A percentile compares a stretch with the other conserved stretches of the same genome.
phyloP scores from a whole-genome alignment of 805 yeast species.

The Priceomyces castillae region DNA sequence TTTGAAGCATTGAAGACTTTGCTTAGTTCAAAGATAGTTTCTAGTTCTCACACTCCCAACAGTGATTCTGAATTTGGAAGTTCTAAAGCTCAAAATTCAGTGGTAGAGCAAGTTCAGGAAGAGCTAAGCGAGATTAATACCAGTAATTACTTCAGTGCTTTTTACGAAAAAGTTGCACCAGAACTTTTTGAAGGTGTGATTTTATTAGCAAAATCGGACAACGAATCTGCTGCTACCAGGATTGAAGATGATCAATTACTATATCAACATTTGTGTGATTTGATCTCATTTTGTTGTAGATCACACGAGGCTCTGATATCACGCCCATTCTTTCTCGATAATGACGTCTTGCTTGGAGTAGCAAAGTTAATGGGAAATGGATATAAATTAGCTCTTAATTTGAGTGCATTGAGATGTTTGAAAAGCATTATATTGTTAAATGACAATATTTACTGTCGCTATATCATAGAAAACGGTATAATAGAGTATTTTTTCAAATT shows the following conservation, averaged over 20 bases:
- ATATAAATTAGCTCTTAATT: constrained; percentile 51
- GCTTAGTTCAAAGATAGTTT: constrained; percentile 54
- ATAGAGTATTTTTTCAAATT: constrained; percentile 49
- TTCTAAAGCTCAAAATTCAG: constrained; percentile 7
- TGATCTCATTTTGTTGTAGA: constrained; percentile 62
- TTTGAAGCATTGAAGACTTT: constrained; percentile 77
- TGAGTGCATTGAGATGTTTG: constrained; percentile 68
- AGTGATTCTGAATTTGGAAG: constrained; percentile 8
- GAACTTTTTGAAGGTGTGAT: constrained; percentile 50
- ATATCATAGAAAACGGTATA: constrained; percentile 54
- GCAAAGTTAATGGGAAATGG: constrained; percentile 42
- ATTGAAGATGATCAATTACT: constrained; percentile 38
- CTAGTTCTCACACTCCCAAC: constrained; percentile 10
- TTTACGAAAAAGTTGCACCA: constrained; percentile 64
- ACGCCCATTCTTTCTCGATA: constrained; percentile 60
- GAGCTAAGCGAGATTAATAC: constrained; percentile 35
- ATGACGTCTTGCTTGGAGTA: constrained; percentile 56
- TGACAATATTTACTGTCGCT: constrained; percentile 58
- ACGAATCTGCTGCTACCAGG: constrained; percentile 3
- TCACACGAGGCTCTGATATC: constrained; percentile 61
- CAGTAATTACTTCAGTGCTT: constrained; percentile 50
- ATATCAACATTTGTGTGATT: constrained; percentile 63
- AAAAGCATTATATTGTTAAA: constrained; percentile 60
- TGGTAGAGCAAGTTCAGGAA: constrained; percentile 10
- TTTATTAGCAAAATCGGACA: constrained; percentile 19